Conservation (phyloP, 1,139 yeast genomes). For the Chernovozyma aurita region DNA sequence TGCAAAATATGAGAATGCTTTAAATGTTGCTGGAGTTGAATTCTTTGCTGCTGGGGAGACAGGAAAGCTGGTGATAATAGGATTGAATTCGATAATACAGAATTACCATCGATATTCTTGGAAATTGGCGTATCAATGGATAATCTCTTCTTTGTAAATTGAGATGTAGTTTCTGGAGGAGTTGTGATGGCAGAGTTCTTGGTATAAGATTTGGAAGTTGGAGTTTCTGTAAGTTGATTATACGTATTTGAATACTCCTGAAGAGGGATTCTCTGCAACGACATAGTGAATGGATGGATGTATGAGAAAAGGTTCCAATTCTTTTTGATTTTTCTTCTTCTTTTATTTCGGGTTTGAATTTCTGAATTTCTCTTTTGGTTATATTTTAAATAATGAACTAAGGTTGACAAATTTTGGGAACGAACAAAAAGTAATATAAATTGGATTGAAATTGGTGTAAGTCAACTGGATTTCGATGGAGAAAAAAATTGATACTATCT, state of each 20-base stretch:
- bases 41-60: slow-evolving; percentile 31
- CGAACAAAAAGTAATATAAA: too few species aligned
- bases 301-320: not conserved
- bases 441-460: too few species aligned
- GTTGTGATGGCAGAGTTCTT: slow-evolving; percentile 7
- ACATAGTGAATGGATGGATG: slow-evolving; percentile 1
- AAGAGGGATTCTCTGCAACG: slow-evolving; percentile 8
- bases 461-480: too few species aligned
- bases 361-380: too few species aligned
- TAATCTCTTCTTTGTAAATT: slow-evolving; percentile 5
- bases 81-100: slow-evolving; percentile 4
- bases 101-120: slow-evolving; percentile 5
- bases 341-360: too few species aligned
- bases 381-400: too few species aligned
- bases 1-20: not conserved
- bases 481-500: too few species aligned
- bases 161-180: slow-evolving; percentile 7
- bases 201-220: slow-evolving; percentile 3
- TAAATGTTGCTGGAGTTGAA: slow-evolving; percentile 1
- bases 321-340: not conserved
- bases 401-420: too few species aligned
- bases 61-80: slow-evolving; percentile 48
- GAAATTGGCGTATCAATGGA: slow-evolving; percentile 18
- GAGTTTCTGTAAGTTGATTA: slow-evolving; percentile 7
- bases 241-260: slow-evolving; percentile 7